Base-by-base conservation (phyloP, 768 basidiomycete genomes). In the Kwoniella dendrophila region DNA sequence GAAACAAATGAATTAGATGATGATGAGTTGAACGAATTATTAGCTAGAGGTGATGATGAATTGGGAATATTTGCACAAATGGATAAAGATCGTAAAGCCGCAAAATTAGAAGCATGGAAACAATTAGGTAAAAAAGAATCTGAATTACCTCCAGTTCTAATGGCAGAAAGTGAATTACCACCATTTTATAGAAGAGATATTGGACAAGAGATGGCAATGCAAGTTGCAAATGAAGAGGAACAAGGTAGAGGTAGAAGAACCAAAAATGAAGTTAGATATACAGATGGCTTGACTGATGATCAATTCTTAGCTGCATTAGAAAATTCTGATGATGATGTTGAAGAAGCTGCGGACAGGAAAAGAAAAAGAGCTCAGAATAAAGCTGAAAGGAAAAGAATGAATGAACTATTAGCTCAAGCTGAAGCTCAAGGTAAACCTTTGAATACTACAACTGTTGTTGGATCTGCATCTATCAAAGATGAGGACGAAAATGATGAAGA, bases 231-330 rank as follows among this genome's bases (percentile, higher is more conserved):
- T 12, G 80, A 84, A 44, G 80, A 80, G 38, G 70, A 81, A 27
- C 85, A 91, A 74, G 93, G 93, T 57, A 86, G 93, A 64, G 94
- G 93, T 34, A 88, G 90, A 76, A 85, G 93, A 68, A 84, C 86
- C 62, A 84, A 92, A 67, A 90, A 87, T 60, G 84, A 88, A 44
- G 91, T 98, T 64, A 88, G 86, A 74, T 98, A 98, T 74, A 94
- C 89, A 62, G 95, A 97, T 74, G 93, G 93, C 16, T 83, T 98
- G 58, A 88, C 87, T 54, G 95, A 98, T 69, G 95, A 96, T 73
- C 88, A 93, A 68, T 96, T 92, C 89, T 86, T 91, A 32, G 84
- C 89, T 38, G 78, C 75, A 3, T 33, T 77, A 53, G 72, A 76
- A 41, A 77, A 79, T 29, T 72, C 69, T n/a, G 78, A 75, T 38